These are phyloP conservation scores for Spencermartinsiella ligniputridi DNA, from an alignment of 1,139 yeast species.

Conservation along the genomic window DNA sequence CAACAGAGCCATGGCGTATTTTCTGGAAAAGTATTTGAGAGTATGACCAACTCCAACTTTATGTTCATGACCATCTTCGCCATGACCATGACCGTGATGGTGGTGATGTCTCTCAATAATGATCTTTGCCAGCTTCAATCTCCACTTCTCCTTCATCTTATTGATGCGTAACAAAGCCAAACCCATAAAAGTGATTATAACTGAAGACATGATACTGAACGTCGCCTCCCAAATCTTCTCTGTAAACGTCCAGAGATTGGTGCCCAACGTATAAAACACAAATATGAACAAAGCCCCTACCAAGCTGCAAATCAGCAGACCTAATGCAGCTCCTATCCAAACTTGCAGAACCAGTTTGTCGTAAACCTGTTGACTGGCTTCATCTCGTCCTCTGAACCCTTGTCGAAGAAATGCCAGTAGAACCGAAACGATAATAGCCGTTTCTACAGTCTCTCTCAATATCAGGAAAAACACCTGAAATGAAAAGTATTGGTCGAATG, in stretches of 20 bases:
- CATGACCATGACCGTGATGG: constrained; percentile 4
- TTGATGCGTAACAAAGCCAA: constrained; percentile 78
- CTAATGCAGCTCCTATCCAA: constrained; percentile 76
- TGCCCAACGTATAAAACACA: constrained; percentile 71
- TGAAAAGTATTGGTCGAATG: constrained; percentile 52
- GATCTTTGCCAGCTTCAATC: constrained; percentile 56
- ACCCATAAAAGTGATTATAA: constrained; percentile 87
- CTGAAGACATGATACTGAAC: constrained; percentile 73
- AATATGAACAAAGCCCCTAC: constrained; percentile 74
- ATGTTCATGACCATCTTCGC: constrained; percentile 1
- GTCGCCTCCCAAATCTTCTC: constrained; percentile 92
- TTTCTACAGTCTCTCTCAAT: constrained; percentile 80
- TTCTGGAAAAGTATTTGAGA: constrained; percentile 37
- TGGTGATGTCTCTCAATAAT: constrained; percentile 39
- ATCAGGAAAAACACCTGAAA: constrained; percentile 84
- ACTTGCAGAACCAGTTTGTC: constrained; percentile 61
- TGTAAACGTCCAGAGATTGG: constrained; percentile 75
- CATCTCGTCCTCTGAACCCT: constrained; percentile 32
- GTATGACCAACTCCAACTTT: constrained; percentile 18
- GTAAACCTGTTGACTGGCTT: constrained; percentile 47
- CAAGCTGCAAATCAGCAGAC: constrained; percentile 66
- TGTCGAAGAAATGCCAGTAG: constrained; percentile 75
- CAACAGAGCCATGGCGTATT: constrained; percentile 71
- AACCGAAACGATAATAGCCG: constrained; percentile 83
- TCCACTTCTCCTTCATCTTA: constrained; percentile 87